phyloP scores from a whole-genome alignment of 441 rosid genomes.

The Eruca vesicaria region DNA sequence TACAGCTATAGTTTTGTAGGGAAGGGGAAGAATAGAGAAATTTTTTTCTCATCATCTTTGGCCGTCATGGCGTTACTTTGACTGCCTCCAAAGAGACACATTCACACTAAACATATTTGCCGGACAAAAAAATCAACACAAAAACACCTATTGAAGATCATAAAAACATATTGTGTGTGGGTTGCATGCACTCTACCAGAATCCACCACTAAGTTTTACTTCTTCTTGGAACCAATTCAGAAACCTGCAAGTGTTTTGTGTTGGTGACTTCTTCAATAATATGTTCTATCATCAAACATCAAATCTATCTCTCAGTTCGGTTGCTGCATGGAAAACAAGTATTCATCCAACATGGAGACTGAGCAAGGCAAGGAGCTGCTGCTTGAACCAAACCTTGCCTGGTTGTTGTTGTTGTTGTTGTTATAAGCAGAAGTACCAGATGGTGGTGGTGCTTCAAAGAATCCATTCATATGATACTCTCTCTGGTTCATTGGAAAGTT shows the following conservation, averaged over 20 bases:
- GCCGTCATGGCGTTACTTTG: constrained; percentile 29
- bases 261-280: constrained; percentile 18
- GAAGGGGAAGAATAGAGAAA: constrained; percentile 28
- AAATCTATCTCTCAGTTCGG: constrained; percentile 32
- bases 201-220: background rate
- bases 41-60: constrained; percentile 13
- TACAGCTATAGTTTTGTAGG: constrained; percentile 26
- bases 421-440: constrained; percentile 35
- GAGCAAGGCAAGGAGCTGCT: constrained; percentile 51
- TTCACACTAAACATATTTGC: constrained; percentile 12
- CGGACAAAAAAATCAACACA: constrained; percentile 1
- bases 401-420: constrained; percentile 31
- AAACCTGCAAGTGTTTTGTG: constrained; percentile 5
- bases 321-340: constrained; percentile 44
- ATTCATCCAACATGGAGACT: constrained; percentile 59
- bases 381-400: constrained; percentile 61
- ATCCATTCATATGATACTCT: constrained; percentile 59
- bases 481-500: constrained; percentile 48
- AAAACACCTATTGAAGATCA: constrained; percentile 24
- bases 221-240: constrained; percentile 28
- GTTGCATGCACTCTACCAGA: constrained; percentile 29
- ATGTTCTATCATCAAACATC: constrained; percentile 28
- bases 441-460: constrained; percentile 57
- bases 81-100: constrained; percentile 21
- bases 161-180: constrained; percentile 7